These are phyloP conservation scores for Lanzia echinophila DNA, from an alignment of 2,329 filamentous ascomycete species.

Conservation along the genomic window DNA sequence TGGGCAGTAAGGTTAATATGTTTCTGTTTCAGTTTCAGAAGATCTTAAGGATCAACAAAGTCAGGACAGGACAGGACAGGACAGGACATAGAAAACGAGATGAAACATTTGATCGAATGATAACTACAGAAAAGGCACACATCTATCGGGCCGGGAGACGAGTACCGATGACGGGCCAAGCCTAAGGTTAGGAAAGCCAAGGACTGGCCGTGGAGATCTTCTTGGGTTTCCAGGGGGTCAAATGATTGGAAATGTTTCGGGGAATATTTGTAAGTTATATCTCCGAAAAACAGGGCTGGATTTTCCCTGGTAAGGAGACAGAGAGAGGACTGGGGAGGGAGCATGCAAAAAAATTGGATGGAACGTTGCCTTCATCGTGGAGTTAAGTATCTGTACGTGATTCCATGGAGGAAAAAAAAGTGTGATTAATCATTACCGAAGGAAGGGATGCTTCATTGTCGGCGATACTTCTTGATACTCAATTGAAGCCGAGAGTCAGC, in stretches of 20 bases:
- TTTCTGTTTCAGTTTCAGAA: too few relatives aligned
- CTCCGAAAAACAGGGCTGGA: background rate
- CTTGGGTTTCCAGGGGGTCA: background rate
- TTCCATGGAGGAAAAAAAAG: too few relatives aligned
- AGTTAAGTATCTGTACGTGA: background rate
- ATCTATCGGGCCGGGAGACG: background rate
- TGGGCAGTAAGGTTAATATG: too few relatives aligned
- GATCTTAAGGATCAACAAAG: too few relatives aligned
- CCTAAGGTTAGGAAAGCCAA: background rate
- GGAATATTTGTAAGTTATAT: constrained; percentile 2
- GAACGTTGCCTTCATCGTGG: background rate
- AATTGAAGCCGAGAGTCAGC: too few relatives aligned
- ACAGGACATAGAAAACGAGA: too few relatives aligned
- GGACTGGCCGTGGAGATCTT: background rate
- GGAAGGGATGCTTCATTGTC: too few relatives aligned
- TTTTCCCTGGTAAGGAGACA: background rate
- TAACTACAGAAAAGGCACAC: too few relatives aligned
- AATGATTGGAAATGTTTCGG: constrained; percentile 1
- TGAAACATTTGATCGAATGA: too few relatives aligned
- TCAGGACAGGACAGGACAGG: too few relatives aligned
- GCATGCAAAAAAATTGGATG: background rate
- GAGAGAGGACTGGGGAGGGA: background rate
- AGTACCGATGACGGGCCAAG: background rate
- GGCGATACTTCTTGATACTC: too few relatives aligned
- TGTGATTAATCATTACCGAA: too few relatives aligned